phyloP scores from a whole-genome alignment of 495 filamentous ascomycete genomes.

The Talaromyces thailandensis region DNA sequence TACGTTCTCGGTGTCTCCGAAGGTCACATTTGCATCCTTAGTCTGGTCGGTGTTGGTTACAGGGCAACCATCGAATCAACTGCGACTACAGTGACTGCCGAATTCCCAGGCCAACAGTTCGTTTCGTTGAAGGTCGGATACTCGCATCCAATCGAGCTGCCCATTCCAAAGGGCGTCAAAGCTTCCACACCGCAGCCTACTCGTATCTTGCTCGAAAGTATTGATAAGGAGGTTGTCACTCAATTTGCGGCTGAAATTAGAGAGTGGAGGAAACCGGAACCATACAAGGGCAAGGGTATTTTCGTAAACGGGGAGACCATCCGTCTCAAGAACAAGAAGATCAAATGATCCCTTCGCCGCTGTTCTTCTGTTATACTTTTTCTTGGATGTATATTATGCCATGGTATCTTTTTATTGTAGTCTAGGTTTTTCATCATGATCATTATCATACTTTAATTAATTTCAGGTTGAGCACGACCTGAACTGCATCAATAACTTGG shows the following conservation, averaged over 20 bases:
- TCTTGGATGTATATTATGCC: constrained; percentile 34
- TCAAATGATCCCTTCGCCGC: constrained; percentile 53
- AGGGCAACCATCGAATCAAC: constrained; percentile 71
- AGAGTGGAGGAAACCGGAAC: constrained; percentile 84
- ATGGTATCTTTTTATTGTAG: constrained; percentile 20
- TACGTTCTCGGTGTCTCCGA: constrained; percentile 89
- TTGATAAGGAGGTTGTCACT: constrained; percentile 76
- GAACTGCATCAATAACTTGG: constrained; percentile 72
- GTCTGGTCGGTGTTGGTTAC: constrained; percentile 95
- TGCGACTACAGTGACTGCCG: constrained; percentile 55
- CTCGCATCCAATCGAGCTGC: constrained; percentile 87
- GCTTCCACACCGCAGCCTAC: constrained; percentile 92
- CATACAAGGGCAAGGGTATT: constrained; percentile 99
- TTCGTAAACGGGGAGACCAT: constrained; percentile 97
- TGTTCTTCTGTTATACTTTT: constrained; percentile 14
- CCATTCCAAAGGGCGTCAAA: constrained; percentile 71
- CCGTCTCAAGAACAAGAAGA: constrained; percentile 97
- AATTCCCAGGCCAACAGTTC: constrained; percentile 76
- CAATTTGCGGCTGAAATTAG: constrained; percentile 84
- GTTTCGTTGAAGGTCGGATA: constrained; percentile 91
- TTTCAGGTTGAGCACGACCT: constrained; percentile 60
- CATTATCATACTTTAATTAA: constrained; percentile 7
- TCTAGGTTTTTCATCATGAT: constrained; percentile 22
- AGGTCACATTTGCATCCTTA: constrained; percentile 86
- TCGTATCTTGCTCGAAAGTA: constrained; percentile 79